Conservation (phyloP, 2,329 filamentous ascomycete species). For the Apiospora rasikravindrae region DNA sequence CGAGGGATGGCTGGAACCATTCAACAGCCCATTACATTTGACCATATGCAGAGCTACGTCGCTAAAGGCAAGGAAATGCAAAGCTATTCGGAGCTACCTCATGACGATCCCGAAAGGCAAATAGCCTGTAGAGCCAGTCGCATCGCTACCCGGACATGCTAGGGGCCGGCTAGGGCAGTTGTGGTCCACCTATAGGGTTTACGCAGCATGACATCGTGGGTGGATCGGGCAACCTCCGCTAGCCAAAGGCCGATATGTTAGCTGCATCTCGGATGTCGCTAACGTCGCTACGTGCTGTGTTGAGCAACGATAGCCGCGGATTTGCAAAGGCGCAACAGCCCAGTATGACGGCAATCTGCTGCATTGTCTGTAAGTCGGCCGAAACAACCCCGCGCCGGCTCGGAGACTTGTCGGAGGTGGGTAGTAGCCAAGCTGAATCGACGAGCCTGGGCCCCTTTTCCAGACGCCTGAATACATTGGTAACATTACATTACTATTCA, state of each 20-base stretch:
- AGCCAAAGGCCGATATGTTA: slow-evolving; percentile 8
- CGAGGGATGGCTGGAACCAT: not conserved
- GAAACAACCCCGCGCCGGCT: not conserved
- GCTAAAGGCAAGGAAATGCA: not conserved
- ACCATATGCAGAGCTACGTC: not conserved
- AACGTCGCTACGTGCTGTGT: not conserved
- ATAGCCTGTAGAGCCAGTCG: not conserved
- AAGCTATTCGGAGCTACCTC: not conserved
- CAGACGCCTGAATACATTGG: not conserved
- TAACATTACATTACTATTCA: not conserved
- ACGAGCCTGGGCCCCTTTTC: not conserved
- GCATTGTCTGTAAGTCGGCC: not conserved
- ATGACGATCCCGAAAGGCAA: not conserved
- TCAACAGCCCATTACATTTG: not conserved
- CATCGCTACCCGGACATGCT: not conserved
- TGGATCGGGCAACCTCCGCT: not conserved
- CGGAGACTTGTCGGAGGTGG: not conserved
- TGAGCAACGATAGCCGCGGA: not conserved
- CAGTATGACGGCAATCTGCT: not conserved
- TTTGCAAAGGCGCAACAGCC: not conserved
- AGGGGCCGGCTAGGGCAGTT: not conserved
- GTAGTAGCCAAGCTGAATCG: too few species aligned
- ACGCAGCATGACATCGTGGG: not conserved
- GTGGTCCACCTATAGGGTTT: not conserved
- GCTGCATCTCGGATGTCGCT: slow-evolving; percentile 7